Conservation (phyloP, 805 yeast species). For the Pichia cephalocereana region DNA sequence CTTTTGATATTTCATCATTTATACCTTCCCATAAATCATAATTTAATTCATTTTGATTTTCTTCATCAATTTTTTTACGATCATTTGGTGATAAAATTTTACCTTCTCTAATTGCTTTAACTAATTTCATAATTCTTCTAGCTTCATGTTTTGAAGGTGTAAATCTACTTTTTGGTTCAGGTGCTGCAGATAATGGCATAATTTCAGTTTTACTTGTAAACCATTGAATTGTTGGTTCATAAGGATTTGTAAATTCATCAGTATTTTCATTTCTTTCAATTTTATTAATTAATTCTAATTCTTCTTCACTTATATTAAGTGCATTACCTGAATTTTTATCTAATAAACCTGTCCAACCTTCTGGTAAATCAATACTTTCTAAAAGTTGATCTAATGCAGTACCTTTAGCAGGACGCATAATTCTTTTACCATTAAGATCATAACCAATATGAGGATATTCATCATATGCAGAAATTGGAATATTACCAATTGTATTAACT, state of each 20-base stretch:
- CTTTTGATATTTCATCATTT: constrained; percentile 44
- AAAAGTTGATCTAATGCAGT: constrained; percentile 85
- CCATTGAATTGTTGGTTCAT: constrained; percentile 94
- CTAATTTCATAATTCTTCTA: constrained; percentile 91
- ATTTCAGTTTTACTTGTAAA: constrained; percentile 75
- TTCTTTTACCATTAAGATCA: constrained; percentile 93
- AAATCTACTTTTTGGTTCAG: constrained; percentile 96
- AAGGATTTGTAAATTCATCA: constrained; percentile 73
- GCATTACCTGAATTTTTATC: constrained; percentile 84
- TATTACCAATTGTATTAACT: constrained; percentile 83
- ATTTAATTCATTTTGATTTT: constrained; percentile 31
- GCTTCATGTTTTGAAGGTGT: constrained; percentile 97
- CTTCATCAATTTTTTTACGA: constrained; percentile 40
- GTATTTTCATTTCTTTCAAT: constrained; percentile 81
- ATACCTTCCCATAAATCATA: constrained; percentile 81
- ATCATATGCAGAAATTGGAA: constrained; percentile 89
- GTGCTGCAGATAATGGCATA: constrained; percentile 88
- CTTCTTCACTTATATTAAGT: constrained; percentile 77
- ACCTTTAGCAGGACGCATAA: constrained; percentile 98
- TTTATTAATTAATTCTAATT: constrained; percentile 77
- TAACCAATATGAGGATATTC: constrained; percentile 97
- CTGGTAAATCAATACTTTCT: constrained; percentile 89
- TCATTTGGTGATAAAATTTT: constrained; percentile 72
- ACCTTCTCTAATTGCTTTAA: constrained; percentile 93
- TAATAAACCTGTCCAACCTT: constrained; percentile 96